phyloP scores from a whole-genome alignment of 768 basidiomycete species.

The Cubamyces sp. region DNA sequence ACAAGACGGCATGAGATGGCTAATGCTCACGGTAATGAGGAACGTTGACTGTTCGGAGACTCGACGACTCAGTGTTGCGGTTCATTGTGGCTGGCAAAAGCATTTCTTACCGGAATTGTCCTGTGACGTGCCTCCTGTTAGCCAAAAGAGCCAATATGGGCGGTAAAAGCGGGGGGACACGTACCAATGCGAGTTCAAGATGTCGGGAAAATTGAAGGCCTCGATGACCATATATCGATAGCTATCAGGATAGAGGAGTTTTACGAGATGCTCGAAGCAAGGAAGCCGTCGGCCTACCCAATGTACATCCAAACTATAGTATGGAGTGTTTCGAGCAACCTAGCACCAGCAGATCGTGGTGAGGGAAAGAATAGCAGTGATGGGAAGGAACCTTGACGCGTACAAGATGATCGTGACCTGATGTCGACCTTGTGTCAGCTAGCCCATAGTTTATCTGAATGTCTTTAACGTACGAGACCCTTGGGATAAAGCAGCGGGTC shows the following conservation, averaged over 20 bases:
- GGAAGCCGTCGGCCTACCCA: not conserved
- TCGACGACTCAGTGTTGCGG: not conserved
- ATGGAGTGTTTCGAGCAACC: not conserved
- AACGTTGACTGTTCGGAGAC: not conserved
- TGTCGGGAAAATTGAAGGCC: not conserved
- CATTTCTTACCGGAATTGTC: not conserved
- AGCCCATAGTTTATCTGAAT: not conserved
- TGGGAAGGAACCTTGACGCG: too few relatives aligned
- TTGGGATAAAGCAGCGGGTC: not conserved
- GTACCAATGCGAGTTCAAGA: constrained; percentile 4
- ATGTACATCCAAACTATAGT: constrained; percentile 3
- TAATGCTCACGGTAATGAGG: not conserved
- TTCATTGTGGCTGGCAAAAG: not conserved
- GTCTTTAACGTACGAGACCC: not conserved
- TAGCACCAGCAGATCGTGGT: not conserved
- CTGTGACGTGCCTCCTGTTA: not conserved
- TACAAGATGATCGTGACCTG: too few relatives aligned
- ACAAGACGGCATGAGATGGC: not conserved
- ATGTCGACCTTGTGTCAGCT: not conserved
- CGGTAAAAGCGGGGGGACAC: too few relatives aligned
- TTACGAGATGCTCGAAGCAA: too few relatives aligned
- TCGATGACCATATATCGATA: constrained; percentile 6
- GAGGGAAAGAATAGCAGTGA: too few relatives aligned
- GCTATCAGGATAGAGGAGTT: not conserved
- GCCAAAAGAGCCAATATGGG: too few relatives aligned